Base-by-base conservation (phyloP, 257 asterid genomes). In the Cordia subcordata region DNA sequence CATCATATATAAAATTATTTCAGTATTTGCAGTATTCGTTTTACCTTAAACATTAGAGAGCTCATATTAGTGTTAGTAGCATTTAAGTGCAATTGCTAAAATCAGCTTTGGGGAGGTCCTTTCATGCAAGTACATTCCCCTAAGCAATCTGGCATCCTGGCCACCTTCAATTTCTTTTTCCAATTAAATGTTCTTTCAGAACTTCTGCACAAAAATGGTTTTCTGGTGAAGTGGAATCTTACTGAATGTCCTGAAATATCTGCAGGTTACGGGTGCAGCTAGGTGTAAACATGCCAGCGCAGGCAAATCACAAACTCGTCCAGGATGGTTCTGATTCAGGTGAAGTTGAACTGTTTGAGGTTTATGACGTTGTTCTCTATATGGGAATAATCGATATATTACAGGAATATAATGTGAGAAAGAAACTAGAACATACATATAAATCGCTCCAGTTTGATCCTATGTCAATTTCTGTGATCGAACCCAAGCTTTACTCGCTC, bases 221-320 rank as follows among this genome's bases (percentile, higher is more conserved):
- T 6, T 27, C 35, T 27, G 35, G 35, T 27, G 35, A 27, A 27
- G 35, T 6, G 6, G 35, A 27, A 27, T 27, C 35, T 27, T 27
- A 27, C 35, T 47, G 19, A 5, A 17, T 47, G 18, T 8, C 10
- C n/a, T 15, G 37, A 21, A 19, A 8, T 11, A 42, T 52, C 35
- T 52, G 13, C 37, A 52, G 99, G 86, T 78, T 92, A 62, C 80
- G 96, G 76, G 99, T 92, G 68, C 99, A 92, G 66, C 56, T 92
- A 51, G 99, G 99, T n/a, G 99, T 92, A 37, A 82, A 92, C 87
- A 92, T 92, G 99, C 99, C 99, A 11, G 99, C 99, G 55, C 95
- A 86, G 79, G 99, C 94, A 58, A 81, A 80, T 66, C 86, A 64
- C 72, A 92, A 75, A 60, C 75, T 88, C n/a, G 55, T 58, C 70